Conservation (phyloP, 78 protist species). For the Dictyostelium firmibasis region DNA sequence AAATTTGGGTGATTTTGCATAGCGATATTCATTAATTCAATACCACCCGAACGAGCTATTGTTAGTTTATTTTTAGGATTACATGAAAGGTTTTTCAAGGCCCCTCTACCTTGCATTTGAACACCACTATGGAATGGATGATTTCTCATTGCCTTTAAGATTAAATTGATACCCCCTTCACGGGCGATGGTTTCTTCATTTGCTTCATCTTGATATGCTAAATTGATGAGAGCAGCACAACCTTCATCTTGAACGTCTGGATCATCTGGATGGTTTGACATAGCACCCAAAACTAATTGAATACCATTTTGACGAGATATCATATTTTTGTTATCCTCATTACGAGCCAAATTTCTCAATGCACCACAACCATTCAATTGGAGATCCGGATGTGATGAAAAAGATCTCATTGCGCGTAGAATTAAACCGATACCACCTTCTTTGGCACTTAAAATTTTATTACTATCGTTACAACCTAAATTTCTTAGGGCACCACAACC, state of each 20-base stretch:
- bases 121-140: conserved; percentile 67
- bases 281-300: conserved; percentile 52
- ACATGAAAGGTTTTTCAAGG: conserved; percentile 52
- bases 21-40: conserved; percentile 38
- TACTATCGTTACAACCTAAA: conserved; percentile 55
- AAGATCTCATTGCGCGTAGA: conserved; percentile 21
- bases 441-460: conserved; percentile 29
- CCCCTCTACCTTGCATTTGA: conserved; percentile 78
- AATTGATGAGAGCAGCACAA: conserved; percentile 64
- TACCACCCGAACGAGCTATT: conserved; percentile 65
- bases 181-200: conserved; percentile 58
- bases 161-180: conserved; percentile 57
- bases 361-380: conserved; percentile 77
- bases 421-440: conserved; percentile 62
- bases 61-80: conserved; percentile 62
- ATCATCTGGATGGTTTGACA: conserved; percentile 50
- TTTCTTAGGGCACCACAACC: conserved; percentile 75
- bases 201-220: conserved; percentile 64
- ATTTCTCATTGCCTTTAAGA: conserved; percentile 61
- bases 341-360: conserved; percentile 44
- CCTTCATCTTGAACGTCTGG: conserved; percentile 79
- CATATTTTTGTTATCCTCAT: conserved; percentile 52
- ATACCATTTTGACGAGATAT: conserved; percentile 48
- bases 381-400: conserved; percentile 43
- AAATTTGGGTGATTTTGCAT: conserved; percentile 55